These are phyloP conservation scores for Yamadazyma olivae DNA, from an alignment of 805 yeast genomes.

Conservation along the genomic window DNA sequence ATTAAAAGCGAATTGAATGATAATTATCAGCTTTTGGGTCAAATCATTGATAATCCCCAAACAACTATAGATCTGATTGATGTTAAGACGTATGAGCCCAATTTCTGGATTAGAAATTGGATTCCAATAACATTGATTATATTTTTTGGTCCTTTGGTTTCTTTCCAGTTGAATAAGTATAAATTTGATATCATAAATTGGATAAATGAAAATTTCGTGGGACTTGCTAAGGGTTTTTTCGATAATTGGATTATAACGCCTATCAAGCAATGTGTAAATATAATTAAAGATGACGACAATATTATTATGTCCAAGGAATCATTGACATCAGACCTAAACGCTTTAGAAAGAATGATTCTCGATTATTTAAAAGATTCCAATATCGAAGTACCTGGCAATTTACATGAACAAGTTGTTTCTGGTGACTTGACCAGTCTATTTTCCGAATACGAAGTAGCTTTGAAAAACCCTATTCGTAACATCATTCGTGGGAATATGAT, in stretches of 20 bases:
- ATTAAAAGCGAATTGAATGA: slow-evolving; percentile 21
- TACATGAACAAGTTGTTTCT: slow-evolving; percentile 50
- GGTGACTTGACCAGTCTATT: slow-evolving; percentile 82
- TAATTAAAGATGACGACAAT: slow-evolving; percentile 74
- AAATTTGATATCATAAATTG: slow-evolving; percentile 54
- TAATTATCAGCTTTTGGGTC: slow-evolving; percentile 13
- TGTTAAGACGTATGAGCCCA: slow-evolving; percentile 5
- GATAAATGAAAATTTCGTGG: slow-evolving; percentile 55
- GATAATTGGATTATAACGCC: slow-evolving; percentile 85
- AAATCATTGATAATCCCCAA: slow-evolving; percentile 8
- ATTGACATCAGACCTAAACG: slow-evolving; percentile 69
- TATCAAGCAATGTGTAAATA: slow-evolving; percentile 62
- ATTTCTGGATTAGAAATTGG: slow-evolving; percentile 54
- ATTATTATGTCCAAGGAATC: slow-evolving; percentile 76
- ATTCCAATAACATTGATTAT: slow-evolving; percentile 44
- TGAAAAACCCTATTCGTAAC: slow-evolving; percentile 65
- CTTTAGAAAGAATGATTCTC: slow-evolving; percentile 83
- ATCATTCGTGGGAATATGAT: slow-evolving; percentile 67
- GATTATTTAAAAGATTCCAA: slow-evolving; percentile 48
- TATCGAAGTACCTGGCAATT: slow-evolving; percentile 20
- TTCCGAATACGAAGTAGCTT: slow-evolving; percentile 74
- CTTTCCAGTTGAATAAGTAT: slow-evolving; percentile 44
- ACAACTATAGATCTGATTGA: neutral
- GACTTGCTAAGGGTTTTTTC: slow-evolving; percentile 66
- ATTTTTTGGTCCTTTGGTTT: slow-evolving; percentile 53